Conservation (phyloP, 805 yeast genomes). For the Helenozyma rhizophorensis region DNA sequence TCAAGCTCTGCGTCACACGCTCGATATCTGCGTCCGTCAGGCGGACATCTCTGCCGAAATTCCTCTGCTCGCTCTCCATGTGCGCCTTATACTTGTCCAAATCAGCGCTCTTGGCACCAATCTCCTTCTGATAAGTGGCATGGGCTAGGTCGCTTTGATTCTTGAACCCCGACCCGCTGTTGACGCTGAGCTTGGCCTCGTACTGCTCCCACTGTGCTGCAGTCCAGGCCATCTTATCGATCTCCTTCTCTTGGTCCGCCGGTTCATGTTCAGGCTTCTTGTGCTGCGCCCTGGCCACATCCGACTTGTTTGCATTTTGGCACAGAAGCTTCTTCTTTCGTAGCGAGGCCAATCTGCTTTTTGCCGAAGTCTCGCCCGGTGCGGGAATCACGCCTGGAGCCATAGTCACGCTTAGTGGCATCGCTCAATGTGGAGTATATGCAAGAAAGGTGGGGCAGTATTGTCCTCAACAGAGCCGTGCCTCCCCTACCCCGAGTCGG, state of each 20-base stretch:
- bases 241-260: neutral
- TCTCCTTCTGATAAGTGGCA: slow-evolving; percentile 52
- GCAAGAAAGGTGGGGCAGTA: too few relatives aligned
- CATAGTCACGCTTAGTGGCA: too few relatives aligned
- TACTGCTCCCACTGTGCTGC: slow-evolving; percentile 57
- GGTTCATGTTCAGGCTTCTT: neutral
- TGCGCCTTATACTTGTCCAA: slow-evolving; percentile 40
- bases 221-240: slow-evolving; percentile 26
- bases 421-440: too few relatives aligned
- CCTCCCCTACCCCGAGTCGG: too few relatives aligned
- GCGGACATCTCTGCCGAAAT: slow-evolving; percentile 20
- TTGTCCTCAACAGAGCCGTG: too few relatives aligned
- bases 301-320: slow-evolving; percentile 1
- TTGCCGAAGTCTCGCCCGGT: neutral
- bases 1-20: slow-evolving; percentile 27
- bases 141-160: slow-evolving; percentile 57
- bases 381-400: too few relatives aligned
- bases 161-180: slow-evolving; percentile 35
- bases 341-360: slow-evolving; percentile 1
- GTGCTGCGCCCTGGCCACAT: neutral
- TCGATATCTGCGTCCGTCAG: slow-evolving; percentile 29
- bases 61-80: slow-evolving; percentile 17
- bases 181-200: too few relatives aligned
- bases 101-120: slow-evolving; percentile 32
- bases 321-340: slow-evolving; percentile 1